These are phyloP conservation scores for Clonostachys chloroleuca DNA, from an alignment of 2,329 filamentous ascomycete species.

Conservation along the genomic window DNA sequence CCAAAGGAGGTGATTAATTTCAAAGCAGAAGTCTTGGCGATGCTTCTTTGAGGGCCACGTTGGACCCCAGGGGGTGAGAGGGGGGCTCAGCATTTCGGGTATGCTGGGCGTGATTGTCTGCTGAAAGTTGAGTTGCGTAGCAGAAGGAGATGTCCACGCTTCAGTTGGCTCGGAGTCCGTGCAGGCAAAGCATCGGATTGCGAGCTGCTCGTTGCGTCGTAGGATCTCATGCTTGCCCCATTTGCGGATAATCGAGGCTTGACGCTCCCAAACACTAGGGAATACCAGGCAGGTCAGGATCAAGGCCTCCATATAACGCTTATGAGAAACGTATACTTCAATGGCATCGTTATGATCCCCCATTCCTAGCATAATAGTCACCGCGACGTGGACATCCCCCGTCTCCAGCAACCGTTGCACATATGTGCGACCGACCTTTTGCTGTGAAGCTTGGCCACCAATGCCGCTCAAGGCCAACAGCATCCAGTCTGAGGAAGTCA, in stretches of 20 bases:
- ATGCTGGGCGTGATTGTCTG: constrained; percentile 49
- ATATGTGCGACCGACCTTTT: constrained; percentile 86
- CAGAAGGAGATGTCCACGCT: constrained; percentile 83
- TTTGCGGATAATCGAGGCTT: constrained; percentile 81
- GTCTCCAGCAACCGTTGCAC: constrained; percentile 86
- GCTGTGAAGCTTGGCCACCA: constrained; percentile 69
- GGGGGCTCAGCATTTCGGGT: constrained; percentile 61
- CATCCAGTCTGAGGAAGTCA: constrained; percentile 97
- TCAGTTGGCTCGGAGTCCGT: constrained; percentile 81
- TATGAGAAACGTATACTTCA: constrained; percentile 91
- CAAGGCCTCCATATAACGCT: constrained; percentile 87
- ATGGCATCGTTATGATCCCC: constrained; percentile 93
- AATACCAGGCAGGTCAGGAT: constrained; percentile 80
- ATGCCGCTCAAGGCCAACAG: constrained; percentile 86
- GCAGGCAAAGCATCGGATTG: constrained; percentile 90
- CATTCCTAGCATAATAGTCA: constrained; percentile 87
- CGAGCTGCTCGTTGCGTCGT: constrained; percentile 82
- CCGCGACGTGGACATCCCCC: constrained; percentile 86
- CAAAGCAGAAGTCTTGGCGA: constrained; percentile 76
- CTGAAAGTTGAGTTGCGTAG: constrained; percentile 52
- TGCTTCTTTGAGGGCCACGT: constrained; percentile 54
- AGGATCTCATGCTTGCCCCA: constrained; percentile 93
- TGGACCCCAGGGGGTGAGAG: constrained; percentile 68
- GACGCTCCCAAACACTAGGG: constrained; percentile 85
- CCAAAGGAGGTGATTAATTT: constrained; percentile 92